phyloP scores from a whole-genome alignment of 768 basidiomycete genomes.

The Termitomyces sp. region DNA sequence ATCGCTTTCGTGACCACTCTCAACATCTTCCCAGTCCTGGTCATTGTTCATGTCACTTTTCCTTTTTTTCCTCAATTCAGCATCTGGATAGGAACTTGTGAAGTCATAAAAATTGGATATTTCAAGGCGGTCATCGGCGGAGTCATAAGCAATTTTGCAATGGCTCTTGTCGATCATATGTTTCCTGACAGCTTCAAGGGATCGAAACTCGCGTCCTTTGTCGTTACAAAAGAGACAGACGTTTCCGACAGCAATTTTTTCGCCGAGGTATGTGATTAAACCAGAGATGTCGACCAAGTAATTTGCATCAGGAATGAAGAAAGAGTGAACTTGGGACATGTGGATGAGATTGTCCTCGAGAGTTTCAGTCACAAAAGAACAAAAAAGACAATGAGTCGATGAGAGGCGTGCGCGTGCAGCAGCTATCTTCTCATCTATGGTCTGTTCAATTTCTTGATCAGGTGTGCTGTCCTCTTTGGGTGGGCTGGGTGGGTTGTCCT shows the following conservation, averaged over 20 bases:
- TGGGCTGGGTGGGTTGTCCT: slow-evolving; percentile 33
- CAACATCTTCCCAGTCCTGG: slow-evolving; percentile 30
- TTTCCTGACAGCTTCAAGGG: slow-evolving; percentile 81
- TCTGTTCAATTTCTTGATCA: slow-evolving; percentile 43
- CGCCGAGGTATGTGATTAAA: slow-evolving; percentile 79
- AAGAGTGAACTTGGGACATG: slow-evolving; percentile 86
- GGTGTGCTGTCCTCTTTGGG: slow-evolving; percentile 27
- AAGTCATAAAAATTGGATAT: slow-evolving; percentile 95
- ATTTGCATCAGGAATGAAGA: slow-evolving; percentile 93
- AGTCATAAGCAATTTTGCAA: slow-evolving; percentile 92
- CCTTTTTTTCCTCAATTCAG: slow-evolving; percentile 21
- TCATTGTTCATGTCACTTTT: slow-evolving; percentile 18
- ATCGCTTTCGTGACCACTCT: slow-evolving; percentile 36
- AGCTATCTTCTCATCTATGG: slow-evolving; percentile 73
- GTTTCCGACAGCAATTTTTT: slow-evolving; percentile 92
- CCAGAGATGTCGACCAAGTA: slow-evolving; percentile 83
- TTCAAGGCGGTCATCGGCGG: slow-evolving; percentile 75
- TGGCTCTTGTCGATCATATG: slow-evolving; percentile 97
- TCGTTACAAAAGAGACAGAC: slow-evolving; percentile 90
- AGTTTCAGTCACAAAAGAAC: slow-evolving; percentile 42
- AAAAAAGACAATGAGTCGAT: slow-evolving; percentile 81
- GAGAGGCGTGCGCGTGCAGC: slow-evolving; percentile 61
- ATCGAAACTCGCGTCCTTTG: slow-evolving; percentile 74
- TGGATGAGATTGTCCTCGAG: slow-evolving; percentile 71
- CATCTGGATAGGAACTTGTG: slow-evolving; percentile 65